Percentiles rank a stretch among this genome's conserved stretches.
Evolutionary conservation across 2,329 filamentous ascomycete genomes (phyloP).

Genomic region (Alternaria triticina): DNA sequence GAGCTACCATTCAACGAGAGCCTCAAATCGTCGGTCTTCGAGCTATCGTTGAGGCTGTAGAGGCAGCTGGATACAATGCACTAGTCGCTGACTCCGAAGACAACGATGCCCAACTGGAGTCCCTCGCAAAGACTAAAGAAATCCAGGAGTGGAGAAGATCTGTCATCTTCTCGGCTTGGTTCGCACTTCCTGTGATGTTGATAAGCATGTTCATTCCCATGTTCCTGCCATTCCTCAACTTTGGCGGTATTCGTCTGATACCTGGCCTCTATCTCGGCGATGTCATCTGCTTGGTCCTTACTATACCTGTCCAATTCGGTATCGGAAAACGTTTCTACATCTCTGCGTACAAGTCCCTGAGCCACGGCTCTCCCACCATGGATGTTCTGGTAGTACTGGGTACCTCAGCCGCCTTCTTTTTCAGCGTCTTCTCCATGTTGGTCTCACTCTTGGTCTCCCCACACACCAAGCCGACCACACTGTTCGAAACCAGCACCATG

Average conservation of each 20-base stretch:
- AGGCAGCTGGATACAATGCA: constrained; percentile 85
- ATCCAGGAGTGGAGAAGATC: constrained; percentile 90
- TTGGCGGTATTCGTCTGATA: constrained; percentile 71
- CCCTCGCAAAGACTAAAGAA: constrained; percentile 92
- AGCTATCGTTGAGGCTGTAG: constrained; percentile 79
- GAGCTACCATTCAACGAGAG: constrained; percentile 76
- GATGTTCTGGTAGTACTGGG: constrained; percentile 94
- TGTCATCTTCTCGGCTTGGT: constrained; percentile 77
- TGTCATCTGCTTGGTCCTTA: constrained; percentile 80
- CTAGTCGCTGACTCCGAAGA: constrained; percentile 90
- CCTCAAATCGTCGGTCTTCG: constrained; percentile 77
- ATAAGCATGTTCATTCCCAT: constrained; percentile 96
- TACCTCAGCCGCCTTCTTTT: constrained; percentile 95
- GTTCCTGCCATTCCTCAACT: constrained; percentile 76
- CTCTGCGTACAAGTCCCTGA: constrained; percentile 91
- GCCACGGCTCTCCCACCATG: constrained; percentile 93
- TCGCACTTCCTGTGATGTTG: constrained; percentile 88
- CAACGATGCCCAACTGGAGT: constrained; percentile 95
- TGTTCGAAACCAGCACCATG: constrained; percentile 99
- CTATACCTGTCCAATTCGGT: constrained; percentile 93
- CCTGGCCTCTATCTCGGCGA: constrained; percentile 88
- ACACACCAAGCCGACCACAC: constrained; percentile 81
- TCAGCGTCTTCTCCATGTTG: constrained; percentile 85
- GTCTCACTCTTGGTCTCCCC: constrained; percentile 78
- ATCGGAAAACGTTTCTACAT: constrained; percentile 93